A percentile compares a stretch with the other conserved stretches of the same genome.
Evolutionary conservation across 495 filamentous ascomycete species (phyloP).

Genomic region (Aspergillus kassunensis): DNA sequence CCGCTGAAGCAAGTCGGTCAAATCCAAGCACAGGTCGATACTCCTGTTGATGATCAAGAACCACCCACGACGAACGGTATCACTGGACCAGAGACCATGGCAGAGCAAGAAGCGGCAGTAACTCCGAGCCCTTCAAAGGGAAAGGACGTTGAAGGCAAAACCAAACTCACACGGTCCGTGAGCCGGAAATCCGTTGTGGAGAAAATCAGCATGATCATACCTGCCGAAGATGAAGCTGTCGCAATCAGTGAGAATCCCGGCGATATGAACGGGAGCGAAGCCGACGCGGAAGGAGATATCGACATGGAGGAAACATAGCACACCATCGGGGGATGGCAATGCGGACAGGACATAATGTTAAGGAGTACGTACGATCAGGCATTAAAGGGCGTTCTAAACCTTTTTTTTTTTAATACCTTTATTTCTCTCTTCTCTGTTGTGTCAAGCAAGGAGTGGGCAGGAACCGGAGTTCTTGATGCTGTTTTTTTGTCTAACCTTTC

Average conservation of each 20-base stretch:
- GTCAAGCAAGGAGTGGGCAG: slow-evolving; percentile 37
- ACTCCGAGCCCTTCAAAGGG: slow-evolving; percentile 23
- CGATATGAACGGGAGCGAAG: slow-evolving; percentile 28
- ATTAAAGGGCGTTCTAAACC: slow-evolving; percentile 12
- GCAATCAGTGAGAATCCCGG: slow-evolving; percentile 5
- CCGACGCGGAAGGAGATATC: slow-evolving; percentile 35
- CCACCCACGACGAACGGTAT: slow-evolving; percentile 8
- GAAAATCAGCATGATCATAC: slow-evolving; percentile 34
- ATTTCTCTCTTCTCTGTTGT: slow-evolving; percentile 21
- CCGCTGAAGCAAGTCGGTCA: slow-evolving; percentile 2
- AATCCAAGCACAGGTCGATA: neutral
- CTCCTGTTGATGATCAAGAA: neutral
- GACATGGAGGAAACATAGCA: slow-evolving; percentile 37
- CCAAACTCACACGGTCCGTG: slow-evolving; percentile 25
- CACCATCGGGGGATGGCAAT: no score
- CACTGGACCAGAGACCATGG: slow-evolving; percentile 2
- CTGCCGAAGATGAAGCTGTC: slow-evolving; percentile 21
- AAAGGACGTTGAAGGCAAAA: slow-evolving; percentile 11
- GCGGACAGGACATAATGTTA: slow-evolving; percentile 2
- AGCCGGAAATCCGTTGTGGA: slow-evolving; percentile 40
- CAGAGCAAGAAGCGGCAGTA: slow-evolving; percentile 13
- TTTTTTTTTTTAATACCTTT: slow-evolving; percentile 10
- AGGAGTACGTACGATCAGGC: slow-evolving; percentile 9
- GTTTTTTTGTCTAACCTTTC: neutral
- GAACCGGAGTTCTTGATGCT: slow-evolving; percentile 24